Conservation (phyloP, 73 alveolate genomes). For the Blepharisma stoltei region DNA sequence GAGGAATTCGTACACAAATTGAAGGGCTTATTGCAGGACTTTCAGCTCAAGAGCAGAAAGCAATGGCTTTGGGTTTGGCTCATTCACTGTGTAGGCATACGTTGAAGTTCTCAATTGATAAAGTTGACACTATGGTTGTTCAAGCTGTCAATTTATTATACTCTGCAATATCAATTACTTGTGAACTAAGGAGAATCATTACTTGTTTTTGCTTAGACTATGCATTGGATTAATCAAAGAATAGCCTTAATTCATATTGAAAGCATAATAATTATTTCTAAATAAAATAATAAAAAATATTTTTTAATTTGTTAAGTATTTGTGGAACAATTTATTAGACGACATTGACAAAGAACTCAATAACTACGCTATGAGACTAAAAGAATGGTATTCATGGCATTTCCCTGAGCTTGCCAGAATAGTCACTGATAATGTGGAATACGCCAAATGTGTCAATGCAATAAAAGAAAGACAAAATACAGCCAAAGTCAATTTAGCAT, state of each 20-base stretch:
- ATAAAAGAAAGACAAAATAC: constrained; percentile 87
- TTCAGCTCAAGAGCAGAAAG: constrained; percentile 87
- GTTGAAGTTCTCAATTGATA: constrained; percentile 93
- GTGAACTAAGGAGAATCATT: too few species aligned
- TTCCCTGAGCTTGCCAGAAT: constrained; percentile 99
- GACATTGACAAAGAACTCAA: constrained; percentile 99
- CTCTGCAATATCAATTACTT: too few species aligned
- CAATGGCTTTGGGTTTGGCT: constrained; percentile 95
- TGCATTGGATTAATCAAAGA: too few species aligned
- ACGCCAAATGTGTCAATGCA: constrained; percentile 90
- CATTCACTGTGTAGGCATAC: constrained; percentile 92
- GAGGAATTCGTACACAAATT: constrained; percentile 92
- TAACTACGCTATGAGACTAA: constrained; percentile 99
- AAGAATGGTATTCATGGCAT: constrained; percentile 99
- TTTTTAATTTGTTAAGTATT: too few species aligned
- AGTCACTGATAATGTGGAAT: constrained; percentile 96
- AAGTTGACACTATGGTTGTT: constrained; percentile 96
- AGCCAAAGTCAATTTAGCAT: constrained; percentile 62
- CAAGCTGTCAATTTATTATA: constrained; percentile 98
- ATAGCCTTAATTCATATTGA: too few species aligned
- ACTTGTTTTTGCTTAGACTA: too few species aligned
- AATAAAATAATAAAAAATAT: too few species aligned
- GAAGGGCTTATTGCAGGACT: constrained; percentile 86
- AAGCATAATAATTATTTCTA: too few species aligned
- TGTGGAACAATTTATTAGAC: constrained; percentile 85